Conservation (phyloP, 257 asterid species). For the Solanum corneliomulleri region DNA sequence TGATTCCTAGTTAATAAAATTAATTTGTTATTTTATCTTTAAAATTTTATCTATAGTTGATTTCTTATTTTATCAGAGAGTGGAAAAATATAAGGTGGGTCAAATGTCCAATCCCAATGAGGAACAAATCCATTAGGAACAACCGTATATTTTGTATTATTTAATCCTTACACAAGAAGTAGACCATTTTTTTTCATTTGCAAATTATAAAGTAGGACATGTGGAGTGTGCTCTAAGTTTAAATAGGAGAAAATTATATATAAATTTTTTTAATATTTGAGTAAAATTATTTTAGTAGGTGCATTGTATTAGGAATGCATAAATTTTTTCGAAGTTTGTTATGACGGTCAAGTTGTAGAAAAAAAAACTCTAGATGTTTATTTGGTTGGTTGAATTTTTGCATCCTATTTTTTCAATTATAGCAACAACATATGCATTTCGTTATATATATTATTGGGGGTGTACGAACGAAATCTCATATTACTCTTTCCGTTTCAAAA, state of each 20-base stretch:
- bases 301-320: neutral
- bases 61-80: too few relatives aligned
- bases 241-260: neutral
- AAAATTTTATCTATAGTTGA: too few relatives aligned
- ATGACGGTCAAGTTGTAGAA: neutral
- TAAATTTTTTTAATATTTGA: neutral
- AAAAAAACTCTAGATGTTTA: neutral
- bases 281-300: neutral
- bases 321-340: neutral
- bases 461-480: neutral
- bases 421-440: neutral
- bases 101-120: neutral
- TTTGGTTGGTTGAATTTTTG: neutral
- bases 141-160: neutral
- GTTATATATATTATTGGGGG: neutral
- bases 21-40: too few relatives aligned
- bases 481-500: too few relatives aligned
- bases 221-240: neutral
- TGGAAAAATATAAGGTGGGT: neutral
- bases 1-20: too few relatives aligned
- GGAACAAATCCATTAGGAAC: neutral
- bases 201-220: neutral
- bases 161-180: neutral
- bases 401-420: neutral
- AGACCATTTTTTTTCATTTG: neutral